Conservation (phyloP, 2,329 filamentous ascomycete species). For the Gliomastix tumulicola region DNA sequence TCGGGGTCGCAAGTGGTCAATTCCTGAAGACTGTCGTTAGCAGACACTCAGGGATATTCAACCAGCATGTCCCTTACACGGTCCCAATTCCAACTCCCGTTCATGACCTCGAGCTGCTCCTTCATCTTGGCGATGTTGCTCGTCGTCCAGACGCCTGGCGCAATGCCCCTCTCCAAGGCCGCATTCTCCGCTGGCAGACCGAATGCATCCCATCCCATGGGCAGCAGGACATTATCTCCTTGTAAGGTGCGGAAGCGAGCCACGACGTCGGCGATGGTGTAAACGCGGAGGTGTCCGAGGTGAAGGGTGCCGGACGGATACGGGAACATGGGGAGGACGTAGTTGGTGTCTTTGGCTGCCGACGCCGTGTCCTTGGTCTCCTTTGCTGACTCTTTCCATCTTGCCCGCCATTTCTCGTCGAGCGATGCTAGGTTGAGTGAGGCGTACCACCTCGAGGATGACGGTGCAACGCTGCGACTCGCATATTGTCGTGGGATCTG, state of each 20-base stretch:
- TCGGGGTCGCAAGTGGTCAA: conserved; percentile 74
- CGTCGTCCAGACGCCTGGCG: conserved; percentile 72
- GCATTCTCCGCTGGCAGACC: conserved; percentile 88
- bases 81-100: conserved; percentile 77
- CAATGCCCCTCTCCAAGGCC: conserved; percentile 73
- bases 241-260: conserved; percentile 69
- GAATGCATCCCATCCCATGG: conserved; percentile 96
- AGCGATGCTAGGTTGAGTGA: conserved; percentile 37
- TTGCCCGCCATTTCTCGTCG: conserved; percentile 42
- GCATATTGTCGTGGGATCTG: too few relatives aligned
- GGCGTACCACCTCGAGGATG: conserved; percentile 24
- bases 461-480: too few relatives aligned
- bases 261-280: conserved; percentile 83
- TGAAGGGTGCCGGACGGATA: conserved; percentile 86
- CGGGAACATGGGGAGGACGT: conserved; percentile 87
- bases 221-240: conserved; percentile 69
- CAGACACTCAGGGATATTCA: conserved; percentile 1
- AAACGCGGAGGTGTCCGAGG: conserved; percentile 80
- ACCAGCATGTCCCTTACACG: conserved; percentile 45
- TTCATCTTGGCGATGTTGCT: conserved; percentile 82
- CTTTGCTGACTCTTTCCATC: conserved; percentile 26
- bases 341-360: conserved; percentile 35
- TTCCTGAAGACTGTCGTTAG: conserved; percentile 50
- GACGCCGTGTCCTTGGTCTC: conserved; percentile 8
- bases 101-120: conserved; percentile 70